Conservation (phyloP, 1,139 yeast species). For the Magnusiomyces ingens region DNA sequence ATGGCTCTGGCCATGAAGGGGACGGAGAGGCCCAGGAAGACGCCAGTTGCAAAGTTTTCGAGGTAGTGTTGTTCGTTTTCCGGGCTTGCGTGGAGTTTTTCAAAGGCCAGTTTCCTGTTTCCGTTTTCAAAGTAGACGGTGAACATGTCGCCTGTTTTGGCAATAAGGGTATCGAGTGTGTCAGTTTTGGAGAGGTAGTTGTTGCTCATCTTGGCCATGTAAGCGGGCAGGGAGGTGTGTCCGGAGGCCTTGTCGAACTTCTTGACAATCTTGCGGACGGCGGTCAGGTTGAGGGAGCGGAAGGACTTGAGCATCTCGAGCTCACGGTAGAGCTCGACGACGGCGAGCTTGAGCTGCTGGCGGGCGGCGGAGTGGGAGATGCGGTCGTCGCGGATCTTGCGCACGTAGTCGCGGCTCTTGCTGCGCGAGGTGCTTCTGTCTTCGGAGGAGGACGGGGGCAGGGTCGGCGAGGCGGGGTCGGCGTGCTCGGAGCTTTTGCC, state of each 20-base stretch:
- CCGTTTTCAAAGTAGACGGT: slow-evolving; percentile 63
- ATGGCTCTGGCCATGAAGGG: slow-evolving; percentile 55
- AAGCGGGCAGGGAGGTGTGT: slow-evolving; percentile 43
- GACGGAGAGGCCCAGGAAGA: slow-evolving; percentile 60
- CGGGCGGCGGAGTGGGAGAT: slow-evolving; percentile 60
- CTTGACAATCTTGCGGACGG: slow-evolving; percentile 79
- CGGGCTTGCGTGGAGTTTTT: slow-evolving; percentile 53
- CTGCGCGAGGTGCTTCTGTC: too few species aligned
- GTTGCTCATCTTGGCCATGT: slow-evolving; percentile 51
- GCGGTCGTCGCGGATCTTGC: slow-evolving; percentile 17
- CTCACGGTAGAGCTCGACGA: slow-evolving; percentile 72
- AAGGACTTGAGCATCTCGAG: slow-evolving; percentile 73
- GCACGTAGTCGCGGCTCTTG: slow-evolving; percentile 8
- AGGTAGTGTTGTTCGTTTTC: slow-evolving; percentile 32
- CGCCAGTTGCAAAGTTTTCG: slow-evolving; percentile 41
- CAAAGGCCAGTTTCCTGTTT: slow-evolving; percentile 68
- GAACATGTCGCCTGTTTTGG: slow-evolving; percentile 60
- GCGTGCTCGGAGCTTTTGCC: too few species aligned
- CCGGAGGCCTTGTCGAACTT: slow-evolving; percentile 75
- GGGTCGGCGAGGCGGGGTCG: too few species aligned
- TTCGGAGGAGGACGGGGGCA: too few species aligned
- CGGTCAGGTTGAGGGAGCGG: slow-evolving; percentile 73
- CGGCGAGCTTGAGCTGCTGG: slow-evolving; percentile 67
- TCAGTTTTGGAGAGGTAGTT: slow-evolving; percentile 61
- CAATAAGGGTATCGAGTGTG: slow-evolving; percentile 53